phyloP scores from a whole-genome alignment of 108 stramenopile species.

The Cyclotella distinguenda region DNA sequence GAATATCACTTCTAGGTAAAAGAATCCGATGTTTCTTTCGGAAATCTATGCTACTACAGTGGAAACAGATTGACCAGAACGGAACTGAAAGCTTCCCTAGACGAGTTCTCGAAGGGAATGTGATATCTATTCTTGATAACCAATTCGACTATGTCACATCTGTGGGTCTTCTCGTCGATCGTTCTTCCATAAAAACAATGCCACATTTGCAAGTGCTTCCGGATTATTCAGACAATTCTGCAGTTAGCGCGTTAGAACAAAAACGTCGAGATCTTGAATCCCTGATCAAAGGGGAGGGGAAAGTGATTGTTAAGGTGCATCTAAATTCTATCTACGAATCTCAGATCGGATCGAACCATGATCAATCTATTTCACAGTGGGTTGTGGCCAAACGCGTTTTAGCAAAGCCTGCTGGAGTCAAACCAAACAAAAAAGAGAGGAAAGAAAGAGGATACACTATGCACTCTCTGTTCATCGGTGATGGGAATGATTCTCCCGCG shows the following conservation, averaged over 20 bases:
- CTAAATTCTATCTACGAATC: constrained; percentile 37
- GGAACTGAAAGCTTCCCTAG: constrained; percentile 8
- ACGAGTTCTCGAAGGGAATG: constrained; percentile 60
- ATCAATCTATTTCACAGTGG: constrained; percentile 47
- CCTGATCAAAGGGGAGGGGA: constrained; percentile 54
- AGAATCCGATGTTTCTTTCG: constrained; percentile 67
- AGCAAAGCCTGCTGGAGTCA: constrained; percentile 37
- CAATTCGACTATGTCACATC: constrained; percentile 10
- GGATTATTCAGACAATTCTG: constrained; percentile 26
- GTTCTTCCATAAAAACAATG: constrained; percentile 24
- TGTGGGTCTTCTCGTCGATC: constrained; percentile 57
- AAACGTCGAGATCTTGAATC: constrained; percentile 46
- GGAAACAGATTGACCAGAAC: constrained; percentile 14
- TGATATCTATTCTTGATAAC: constrained; percentile 52
- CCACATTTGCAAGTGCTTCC: constrained; percentile 48
- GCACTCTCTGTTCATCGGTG: constrained; percentile 51
- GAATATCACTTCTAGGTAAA: constrained; percentile 61
- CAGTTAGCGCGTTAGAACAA: constrained; percentile 25
- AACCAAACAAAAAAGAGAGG: constrained; percentile 13
- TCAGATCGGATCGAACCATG: constrained; percentile 18
- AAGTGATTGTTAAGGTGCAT: constrained; percentile 45
- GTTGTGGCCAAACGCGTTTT: constrained; percentile 59
- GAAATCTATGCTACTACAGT: constrained; percentile 21
- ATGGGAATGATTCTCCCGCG: constrained; percentile 54
- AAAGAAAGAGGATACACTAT: constrained; percentile 2